Conservation (phyloP, 2,329 filamentous ascomycete genomes). For the Fusarium bulbicola region DNA sequence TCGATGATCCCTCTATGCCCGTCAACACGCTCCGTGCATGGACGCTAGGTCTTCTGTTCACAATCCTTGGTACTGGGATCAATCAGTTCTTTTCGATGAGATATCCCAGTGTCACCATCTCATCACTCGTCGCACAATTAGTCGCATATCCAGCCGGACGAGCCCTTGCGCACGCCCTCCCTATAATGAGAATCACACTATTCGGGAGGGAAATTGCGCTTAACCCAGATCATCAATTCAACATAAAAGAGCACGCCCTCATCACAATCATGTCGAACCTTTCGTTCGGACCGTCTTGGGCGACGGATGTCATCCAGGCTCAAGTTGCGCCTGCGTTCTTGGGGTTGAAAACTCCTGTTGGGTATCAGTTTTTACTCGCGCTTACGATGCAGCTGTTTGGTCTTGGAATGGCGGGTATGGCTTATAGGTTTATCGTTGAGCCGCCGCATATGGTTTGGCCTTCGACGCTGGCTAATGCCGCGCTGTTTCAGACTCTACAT, state of each 20-base stretch:
- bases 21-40: neutral
- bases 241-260: neutral
- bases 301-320: neutral
- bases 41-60: neutral
- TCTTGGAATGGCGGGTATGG: slow-evolving; percentile 2
- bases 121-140: neutral
- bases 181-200: neutral
- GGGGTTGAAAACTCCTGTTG: neutral
- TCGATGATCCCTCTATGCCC: neutral
- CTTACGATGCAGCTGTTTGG: neutral
- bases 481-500: neutral
- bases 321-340: neutral
- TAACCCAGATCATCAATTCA: neutral
- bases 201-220: neutral
- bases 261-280: slow-evolving; percentile 2
- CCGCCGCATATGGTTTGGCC: slow-evolving; percentile 6
- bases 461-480: neutral
- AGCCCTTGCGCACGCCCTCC: neutral
- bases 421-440: neutral
- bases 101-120: neutral
- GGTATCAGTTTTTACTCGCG: neutral
- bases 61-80: neutral
- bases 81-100: slow-evolving; percentile 1
- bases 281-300: neutral
- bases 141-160: neutral